These are phyloP conservation scores for Fusarium tricinctum DNA, from an alignment of 2,329 filamentous ascomycete genomes.

Conservation along the genomic window DNA sequence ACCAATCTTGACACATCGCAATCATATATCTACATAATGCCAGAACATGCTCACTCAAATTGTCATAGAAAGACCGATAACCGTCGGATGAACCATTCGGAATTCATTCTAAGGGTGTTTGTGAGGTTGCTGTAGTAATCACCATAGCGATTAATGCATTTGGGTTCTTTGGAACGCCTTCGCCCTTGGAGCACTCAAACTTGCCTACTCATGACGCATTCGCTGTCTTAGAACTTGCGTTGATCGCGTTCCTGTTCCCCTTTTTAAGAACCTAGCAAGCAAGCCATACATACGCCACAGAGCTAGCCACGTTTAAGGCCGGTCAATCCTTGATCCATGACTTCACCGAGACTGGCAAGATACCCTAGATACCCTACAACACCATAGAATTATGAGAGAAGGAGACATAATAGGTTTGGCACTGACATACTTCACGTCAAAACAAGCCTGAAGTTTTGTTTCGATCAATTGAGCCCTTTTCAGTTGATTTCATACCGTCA, in stretches of 20 bases:
- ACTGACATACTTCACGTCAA: neutral
- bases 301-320: constrained; percentile 8
- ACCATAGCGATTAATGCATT: neutral
- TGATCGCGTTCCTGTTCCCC: constrained; percentile 14
- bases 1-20: constrained; percentile 1
- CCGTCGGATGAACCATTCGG: neutral
- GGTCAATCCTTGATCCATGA: neutral
- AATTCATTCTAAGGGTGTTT: too few relatives aligned
- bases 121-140: constrained; percentile 3
- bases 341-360: neutral
- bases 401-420: neutral
- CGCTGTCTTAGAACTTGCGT: neutral
- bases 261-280: neutral
- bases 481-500: neutral
- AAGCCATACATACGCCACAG: constrained; percentile 13
- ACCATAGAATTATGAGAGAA: neutral
- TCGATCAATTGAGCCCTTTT: neutral
- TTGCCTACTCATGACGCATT: neutral
- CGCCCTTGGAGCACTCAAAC: neutral
- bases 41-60: neutral
- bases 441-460: neutral
- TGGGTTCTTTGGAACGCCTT: neutral
- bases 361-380: constrained; percentile 35
- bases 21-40: neutral
- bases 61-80: rapidly evolving